These are phyloP conservation scores for Moesziomyces parantarcticus DNA, from an alignment of 1,284 basidiomycete genomes.

Conservation along the genomic window DNA sequence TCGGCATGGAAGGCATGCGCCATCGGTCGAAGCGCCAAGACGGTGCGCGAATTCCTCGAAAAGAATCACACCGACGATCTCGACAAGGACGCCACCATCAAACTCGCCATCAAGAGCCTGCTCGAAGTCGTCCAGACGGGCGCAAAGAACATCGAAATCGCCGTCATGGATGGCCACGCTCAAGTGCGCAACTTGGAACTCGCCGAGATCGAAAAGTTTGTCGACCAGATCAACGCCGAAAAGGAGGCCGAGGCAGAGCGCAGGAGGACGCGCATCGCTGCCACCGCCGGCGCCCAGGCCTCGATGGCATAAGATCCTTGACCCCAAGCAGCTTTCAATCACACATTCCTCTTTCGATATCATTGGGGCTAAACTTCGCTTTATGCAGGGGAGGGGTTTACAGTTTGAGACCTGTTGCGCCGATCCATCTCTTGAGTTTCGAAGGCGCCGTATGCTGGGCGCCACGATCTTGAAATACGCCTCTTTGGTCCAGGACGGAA, in stretches of 20 bases:
- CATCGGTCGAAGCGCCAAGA: conserved; percentile 96
- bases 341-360: too few relatives aligned
- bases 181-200: conserved; percentile 61
- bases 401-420: conserved; percentile 11
- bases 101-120: conserved; percentile 93
- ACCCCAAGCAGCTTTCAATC: too few relatives aligned
- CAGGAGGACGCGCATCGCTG: conserved; percentile 63
- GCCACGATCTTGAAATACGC: conserved; percentile 27
- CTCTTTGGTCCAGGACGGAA: conserved; percentile 5
- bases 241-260: conserved; percentile 67
- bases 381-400: neutral
- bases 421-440: conserved; percentile 25
- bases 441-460: neutral
- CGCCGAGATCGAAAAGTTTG: conserved; percentile 63
- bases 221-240: conserved; percentile 63
- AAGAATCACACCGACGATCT: conserved; percentile 97
- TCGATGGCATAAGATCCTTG: conserved; percentile 46
- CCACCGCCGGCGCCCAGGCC: conserved; percentile 64
- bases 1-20: conserved; percentile 99
- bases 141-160: conserved; percentile 78
- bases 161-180: conserved; percentile 63
- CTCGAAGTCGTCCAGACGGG: conserved; percentile 99
- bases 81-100: conserved; percentile 87
- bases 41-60: conserved; percentile 97
- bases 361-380: too few relatives aligned